Evolutionary conservation across 768 basidiomycete genomes (phyloP), one percentile per base, ranked within the genome.

Genomic region (Strobilomyces echinocephalus): DNA sequence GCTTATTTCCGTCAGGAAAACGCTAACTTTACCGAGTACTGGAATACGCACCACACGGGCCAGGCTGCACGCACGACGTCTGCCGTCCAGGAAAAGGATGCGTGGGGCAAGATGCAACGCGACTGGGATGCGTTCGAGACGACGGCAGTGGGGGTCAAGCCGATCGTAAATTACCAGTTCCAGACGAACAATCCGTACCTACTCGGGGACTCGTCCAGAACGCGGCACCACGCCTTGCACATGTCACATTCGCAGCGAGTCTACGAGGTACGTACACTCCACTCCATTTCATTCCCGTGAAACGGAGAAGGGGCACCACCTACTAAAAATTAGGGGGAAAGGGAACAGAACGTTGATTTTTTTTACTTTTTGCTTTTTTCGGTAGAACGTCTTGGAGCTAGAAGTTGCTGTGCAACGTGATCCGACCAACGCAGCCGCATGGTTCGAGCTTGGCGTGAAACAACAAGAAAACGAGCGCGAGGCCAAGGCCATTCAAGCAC

Each of bases 401-500:
- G 95, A 99, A 73, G 95, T 95, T 8, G 79, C 79, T 24, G 93
- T 95, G 14, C 91, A 95, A 64, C 80, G 78, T 38, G 80, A 93
- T 61, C 83, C 86, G 56, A 72, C 67, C 9, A 80, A 88, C 60
- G 83, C 88, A 5, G 59, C 71, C 34, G 87, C 85, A 9, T 99
- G 97, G 97, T 95, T 81, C 65, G 82, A 88, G 59, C 84, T 98
- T 46, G 97, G 97, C 24, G 85, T 99, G 46, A 94, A 91, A 70
- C 97, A 98, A 65, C 97, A 99, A 69, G 95, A 97, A 71, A 97
- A 95, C 67, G 97, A 99, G 69, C 84, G 95, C 15, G 97, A 99
- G 72, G 78, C 80, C 8, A 86, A 91, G 61, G 97, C 97, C 5
- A 80, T 98, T 39, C 79, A 84, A 50, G 97, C 97, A 2, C 79